Percentiles rank a stretch among this genome's conserved stretches.
phyloP scores from a whole-genome alignment of 2,329 filamentous ascomycete genomes.

The Colletotrichum paranaense region DNA sequence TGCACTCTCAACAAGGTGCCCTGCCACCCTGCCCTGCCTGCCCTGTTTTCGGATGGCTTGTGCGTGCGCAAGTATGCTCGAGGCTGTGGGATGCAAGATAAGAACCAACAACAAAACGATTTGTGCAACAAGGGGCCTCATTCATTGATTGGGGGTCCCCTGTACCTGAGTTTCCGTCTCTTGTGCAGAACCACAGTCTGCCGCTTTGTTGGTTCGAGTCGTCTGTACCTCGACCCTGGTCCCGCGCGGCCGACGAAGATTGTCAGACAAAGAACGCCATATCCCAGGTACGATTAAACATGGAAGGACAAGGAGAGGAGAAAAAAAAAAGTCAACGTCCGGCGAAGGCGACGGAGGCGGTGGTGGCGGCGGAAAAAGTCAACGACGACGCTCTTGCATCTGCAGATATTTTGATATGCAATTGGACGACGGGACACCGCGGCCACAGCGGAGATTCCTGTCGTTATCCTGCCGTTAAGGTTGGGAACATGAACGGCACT shows the following conservation, averaged over 20 bases:
- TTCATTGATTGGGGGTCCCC: neutral
- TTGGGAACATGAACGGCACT: neutral
- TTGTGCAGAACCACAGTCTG: neutral
- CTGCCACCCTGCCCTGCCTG: neutral
- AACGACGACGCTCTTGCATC: neutral
- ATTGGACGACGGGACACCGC: neutral
- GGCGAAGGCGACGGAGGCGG: neutral
- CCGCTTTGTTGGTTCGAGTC: neutral
- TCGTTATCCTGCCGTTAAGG: neutral
- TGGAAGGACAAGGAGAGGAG: neutral
- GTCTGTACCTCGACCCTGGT: neutral
- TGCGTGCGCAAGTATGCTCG: neutral
- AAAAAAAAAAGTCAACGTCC: neutral
- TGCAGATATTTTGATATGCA: neutral
- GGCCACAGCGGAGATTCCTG: too few species aligned
- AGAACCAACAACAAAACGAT: slow-evolving; percentile 3
- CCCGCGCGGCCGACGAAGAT: neutral
- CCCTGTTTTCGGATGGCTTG: neutral
- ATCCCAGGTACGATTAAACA: neutral
- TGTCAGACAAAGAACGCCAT: neutral
- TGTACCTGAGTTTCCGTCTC: neutral
- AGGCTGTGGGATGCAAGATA: neutral
- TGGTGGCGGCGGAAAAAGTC: neutral
- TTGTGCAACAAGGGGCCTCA: neutral
- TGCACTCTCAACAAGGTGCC: neutral